Evolutionary conservation across 768 basidiomycete species (phyloP).

Genomic region (Mycena rosella): DNA sequence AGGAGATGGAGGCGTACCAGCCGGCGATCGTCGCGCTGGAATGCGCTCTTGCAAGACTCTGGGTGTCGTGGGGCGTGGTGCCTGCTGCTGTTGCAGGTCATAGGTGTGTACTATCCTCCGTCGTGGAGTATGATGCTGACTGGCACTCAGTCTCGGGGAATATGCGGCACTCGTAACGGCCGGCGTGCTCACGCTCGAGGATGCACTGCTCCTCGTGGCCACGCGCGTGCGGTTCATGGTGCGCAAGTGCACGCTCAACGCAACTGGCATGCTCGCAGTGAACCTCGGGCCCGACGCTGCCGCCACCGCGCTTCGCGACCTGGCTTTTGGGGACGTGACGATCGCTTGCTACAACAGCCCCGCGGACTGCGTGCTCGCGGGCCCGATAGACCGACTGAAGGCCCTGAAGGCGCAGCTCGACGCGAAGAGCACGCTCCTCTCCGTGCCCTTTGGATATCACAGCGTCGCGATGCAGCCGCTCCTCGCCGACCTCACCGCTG

Average conservation of each 20-base stretch:
- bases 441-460: conserved; percentile 76
- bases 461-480: conserved; percentile 73
- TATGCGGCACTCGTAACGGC: conserved; percentile 79
- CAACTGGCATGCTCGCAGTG: conserved; percentile 75
- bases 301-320: conserved; percentile 49
- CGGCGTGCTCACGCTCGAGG: conserved; percentile 66
- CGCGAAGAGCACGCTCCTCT: conserved; percentile 49
- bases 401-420: conserved; percentile 58
- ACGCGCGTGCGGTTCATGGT: conserved; percentile 69
- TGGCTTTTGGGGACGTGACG: conserved; percentile 52
- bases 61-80: conserved; percentile 76
- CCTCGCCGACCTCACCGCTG: conserved; percentile 58
- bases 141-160: conserved; percentile 73
- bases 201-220: conserved; percentile 70
- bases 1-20: conserved; percentile 63
- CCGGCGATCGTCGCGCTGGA: conserved; percentile 71
- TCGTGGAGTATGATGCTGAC: not conserved
- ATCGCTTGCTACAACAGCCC: conserved; percentile 76
- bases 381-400: conserved; percentile 59
- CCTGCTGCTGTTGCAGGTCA: conserved; percentile 78
- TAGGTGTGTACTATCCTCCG: conserved; percentile 61
- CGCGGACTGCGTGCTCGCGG: conserved; percentile 70
- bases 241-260: conserved; percentile 55
- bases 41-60: conserved; percentile 71
- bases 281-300: conserved; percentile 52